Base-by-base conservation (phyloP, 2,329 filamentous ascomycete species). In the Moelleriella libera region DNA sequence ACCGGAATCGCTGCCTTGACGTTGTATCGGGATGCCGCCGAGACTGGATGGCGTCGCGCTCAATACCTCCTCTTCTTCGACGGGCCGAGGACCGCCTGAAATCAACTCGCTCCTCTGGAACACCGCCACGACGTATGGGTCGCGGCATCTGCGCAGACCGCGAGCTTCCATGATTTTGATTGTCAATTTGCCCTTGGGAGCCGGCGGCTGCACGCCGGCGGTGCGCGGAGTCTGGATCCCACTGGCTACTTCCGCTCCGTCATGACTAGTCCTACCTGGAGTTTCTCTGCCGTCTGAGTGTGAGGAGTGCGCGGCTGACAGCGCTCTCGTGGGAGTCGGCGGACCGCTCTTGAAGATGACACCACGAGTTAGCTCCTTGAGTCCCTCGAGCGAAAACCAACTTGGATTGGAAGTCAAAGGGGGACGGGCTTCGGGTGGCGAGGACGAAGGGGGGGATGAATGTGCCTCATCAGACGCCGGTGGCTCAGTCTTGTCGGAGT, bases 101-200 rank as follows among this genome's bases (percentile, higher is more conserved):
- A 98, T 95, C 57, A 94, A 83, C 64, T 98, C 92, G 60, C 90
- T 95, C 63, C 88, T 85, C 63, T 98, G 92, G 60, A 97, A 98
- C 30, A 96, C 89, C 50, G 86, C 94, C 9, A 98, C 88, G 46
- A 96, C 87, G 58, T 98, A 98, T 1, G 92, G 92, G 58, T 96
- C 87, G 50, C 82, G 80, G 60, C 88, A 88, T 49, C 82, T 86
- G 51, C 84, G 78, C 46, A 98, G 68, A 8, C 86, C 87, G 57
- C 88, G 78, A 44, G 85, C 92, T 63, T 96, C 88, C 45, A 82
- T 74, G 47, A 98, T 92, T 61, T 86, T 88, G 57, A 98, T 86
- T 34, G 83, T 85, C 48, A 98, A 72, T 64, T 92, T 95, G 49
- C 92, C 92, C 63, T 87, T 90, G 28, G 87, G 75, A 28, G 81